A percentile compares a stretch with the other conserved stretches of the same genome.
These are phyloP conservation scores for Phytophthora fragariae DNA, from an alignment of 352 stramenopile genomes.

Conservation along the genomic window DNA sequence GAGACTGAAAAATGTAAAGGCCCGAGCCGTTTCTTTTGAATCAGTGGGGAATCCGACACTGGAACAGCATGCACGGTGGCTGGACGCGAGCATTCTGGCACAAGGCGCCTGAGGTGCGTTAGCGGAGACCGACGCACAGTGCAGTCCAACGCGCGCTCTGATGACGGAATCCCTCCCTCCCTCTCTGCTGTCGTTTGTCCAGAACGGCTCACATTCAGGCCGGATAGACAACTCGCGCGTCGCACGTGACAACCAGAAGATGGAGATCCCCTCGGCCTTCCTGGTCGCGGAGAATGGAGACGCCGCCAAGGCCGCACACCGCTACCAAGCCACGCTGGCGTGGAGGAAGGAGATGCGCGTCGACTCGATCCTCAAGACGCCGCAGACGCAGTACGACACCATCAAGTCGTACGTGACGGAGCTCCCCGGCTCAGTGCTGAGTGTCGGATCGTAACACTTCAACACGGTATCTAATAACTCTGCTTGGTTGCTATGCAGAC, in stretches of 20 bases:
- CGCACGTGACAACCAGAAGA: constrained; percentile 25
- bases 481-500: constrained; percentile 37
- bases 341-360: constrained; percentile 80
- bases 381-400: constrained; percentile 65
- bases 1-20: constrained; percentile 37
- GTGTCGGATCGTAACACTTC: not conserved
- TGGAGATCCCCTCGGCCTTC: constrained; percentile 54
- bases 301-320: constrained; percentile 54
- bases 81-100: constrained; percentile 11
- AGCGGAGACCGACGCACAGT: not conserved
- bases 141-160: constrained; percentile 7
- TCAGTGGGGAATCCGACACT: not conserved
- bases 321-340: constrained; percentile 70
- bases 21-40: constrained; percentile 13
- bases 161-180: constrained; percentile 7
- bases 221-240: constrained; percentile 20
- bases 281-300: constrained; percentile 75
- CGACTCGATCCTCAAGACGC: constrained; percentile 66
- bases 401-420: constrained; percentile 66
- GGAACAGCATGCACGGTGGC: not conserved
- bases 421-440: constrained; percentile 15
- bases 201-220: constrained; percentile 36
- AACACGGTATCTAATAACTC: not conserved
- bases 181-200: constrained; percentile 18
- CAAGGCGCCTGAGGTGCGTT: constrained; percentile 19